phyloP scores from a whole-genome alignment of 495 filamentous ascomycete species.

The Penicillium arizonense region DNA sequence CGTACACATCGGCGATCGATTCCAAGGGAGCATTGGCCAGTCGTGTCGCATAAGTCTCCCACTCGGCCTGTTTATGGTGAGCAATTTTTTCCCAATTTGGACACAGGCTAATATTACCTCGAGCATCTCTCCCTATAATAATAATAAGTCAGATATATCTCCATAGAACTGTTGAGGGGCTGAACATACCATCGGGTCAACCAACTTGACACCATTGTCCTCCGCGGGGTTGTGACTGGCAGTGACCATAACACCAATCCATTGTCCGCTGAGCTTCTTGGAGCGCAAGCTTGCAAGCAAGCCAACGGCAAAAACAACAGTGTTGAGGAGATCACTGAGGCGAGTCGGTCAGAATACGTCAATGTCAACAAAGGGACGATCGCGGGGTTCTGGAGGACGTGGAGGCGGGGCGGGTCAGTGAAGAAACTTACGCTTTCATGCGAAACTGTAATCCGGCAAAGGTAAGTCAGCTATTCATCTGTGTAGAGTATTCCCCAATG shows the following conservation, averaged over 20 bases:
- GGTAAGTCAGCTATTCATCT: slow-evolving; percentile 15
- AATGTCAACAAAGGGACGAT: slow-evolving; percentile 34
- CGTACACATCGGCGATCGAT: slow-evolving; percentile 71
- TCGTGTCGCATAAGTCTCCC: slow-evolving; percentile 84
- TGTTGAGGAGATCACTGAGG: slow-evolving; percentile 65
- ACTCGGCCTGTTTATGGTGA: slow-evolving; percentile 55
- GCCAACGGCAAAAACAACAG: slow-evolving; percentile 86
- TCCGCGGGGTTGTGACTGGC: slow-evolving; percentile 95
- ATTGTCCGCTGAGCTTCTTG: slow-evolving; percentile 80
- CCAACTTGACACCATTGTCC: slow-evolving; percentile 97
- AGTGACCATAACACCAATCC: slow-evolving; percentile 98
- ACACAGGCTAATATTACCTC: slow-evolving; percentile 52
- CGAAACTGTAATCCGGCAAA: slow-evolving; percentile 56
- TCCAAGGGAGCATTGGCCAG: slow-evolving; percentile 82
- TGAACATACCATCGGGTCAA: slow-evolving; percentile 82
- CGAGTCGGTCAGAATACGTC: slow-evolving; percentile 23
- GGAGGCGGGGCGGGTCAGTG: slow-evolving; percentile 37
- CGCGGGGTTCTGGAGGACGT: slow-evolving; percentile 28
- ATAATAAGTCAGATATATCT: slow-evolving; percentile 5
- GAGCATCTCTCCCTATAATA: slow-evolving; percentile 87
- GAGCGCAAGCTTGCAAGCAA: slow-evolving; percentile 88
- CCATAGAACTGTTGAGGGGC: neutral
- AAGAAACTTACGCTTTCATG: slow-evolving; percentile 68
- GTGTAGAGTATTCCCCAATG: slow-evolving; percentile 7
- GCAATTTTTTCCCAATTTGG: neutral